Percentiles rank a stretch among this genome's conserved stretches.
These are phyloP conservation scores for Pseudognaphalium luteoalbum DNA, from an alignment of 129 eudicot species.

Conservation along the genomic window DNA sequence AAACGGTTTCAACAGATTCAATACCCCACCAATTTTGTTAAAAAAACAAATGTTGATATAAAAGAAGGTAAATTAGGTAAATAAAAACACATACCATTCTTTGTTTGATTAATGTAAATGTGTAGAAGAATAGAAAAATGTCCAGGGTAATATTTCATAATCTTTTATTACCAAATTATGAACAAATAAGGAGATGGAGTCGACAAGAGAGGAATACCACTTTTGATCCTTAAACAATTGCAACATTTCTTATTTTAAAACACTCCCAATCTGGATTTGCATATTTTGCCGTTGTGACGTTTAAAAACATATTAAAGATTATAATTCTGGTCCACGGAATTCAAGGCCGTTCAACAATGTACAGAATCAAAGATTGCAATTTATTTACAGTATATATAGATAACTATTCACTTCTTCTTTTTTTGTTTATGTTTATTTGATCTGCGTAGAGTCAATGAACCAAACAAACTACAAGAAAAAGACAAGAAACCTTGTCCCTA, in stretches of 20 bases:
- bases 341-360: neutral
- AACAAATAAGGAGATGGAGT: neutral
- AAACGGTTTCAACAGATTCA: neutral
- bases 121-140: neutral
- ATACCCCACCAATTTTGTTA: neutral
- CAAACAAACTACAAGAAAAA: neutral
- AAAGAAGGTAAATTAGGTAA: neutral
- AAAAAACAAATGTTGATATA: neutral
- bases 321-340: neutral
- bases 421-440: neutral
- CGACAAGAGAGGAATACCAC: neutral
- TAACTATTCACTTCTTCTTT: neutral
- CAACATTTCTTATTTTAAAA: neutral
- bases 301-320: neutral
- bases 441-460: neutral
- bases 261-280: neutral
- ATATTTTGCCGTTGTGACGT: neutral
- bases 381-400: neutral
- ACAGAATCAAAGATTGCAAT: neutral
- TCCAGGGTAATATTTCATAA: neutral
- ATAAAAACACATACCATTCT: constrained; percentile 2
- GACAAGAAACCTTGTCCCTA: neutral
- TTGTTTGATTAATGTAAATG: neutral
- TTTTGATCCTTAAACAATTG: neutral
- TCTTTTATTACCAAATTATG: neutral